Evolutionary conservation across 179 eudicot species (phyloP).

Genomic region (Carnegiea gigantea): DNA sequence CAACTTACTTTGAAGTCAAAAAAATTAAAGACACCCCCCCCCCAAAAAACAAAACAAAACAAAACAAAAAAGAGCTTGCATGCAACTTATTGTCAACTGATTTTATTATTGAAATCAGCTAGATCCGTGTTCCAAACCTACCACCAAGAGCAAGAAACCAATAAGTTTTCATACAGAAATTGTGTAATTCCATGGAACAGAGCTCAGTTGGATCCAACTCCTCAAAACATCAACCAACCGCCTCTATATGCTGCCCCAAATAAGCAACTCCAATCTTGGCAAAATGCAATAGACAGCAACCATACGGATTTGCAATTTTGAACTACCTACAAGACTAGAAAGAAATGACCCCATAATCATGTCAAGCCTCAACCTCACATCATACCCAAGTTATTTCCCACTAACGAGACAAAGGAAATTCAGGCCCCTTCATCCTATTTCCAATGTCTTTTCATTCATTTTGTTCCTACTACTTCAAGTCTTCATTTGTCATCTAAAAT

Average conservation of each 20-base stretch:
- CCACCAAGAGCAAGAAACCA: background rate
- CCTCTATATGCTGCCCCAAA: background rate
- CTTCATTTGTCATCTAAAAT: background rate
- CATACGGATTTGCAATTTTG: too few species aligned
- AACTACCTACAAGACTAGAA: background rate
- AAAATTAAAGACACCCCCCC: too few species aligned
- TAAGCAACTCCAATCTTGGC: too few species aligned
- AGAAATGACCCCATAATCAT: background rate
- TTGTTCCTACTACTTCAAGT: background rate
- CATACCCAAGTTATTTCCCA: background rate
- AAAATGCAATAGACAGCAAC: conserved; percentile 1
- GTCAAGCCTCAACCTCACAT: background rate
- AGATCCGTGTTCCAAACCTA: background rate
- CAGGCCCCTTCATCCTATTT: background rate
- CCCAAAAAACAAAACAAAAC: too few species aligned
- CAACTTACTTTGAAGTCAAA: too few species aligned
- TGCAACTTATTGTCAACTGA: background rate
- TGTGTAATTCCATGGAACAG: background rate
- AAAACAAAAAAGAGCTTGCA: background rate
- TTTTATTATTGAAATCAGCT: background rate
- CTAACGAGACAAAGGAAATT: background rate
- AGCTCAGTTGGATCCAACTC: too few species aligned
- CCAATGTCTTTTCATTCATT: background rate
- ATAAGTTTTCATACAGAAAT: background rate
- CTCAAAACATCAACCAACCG: background rate